Percentiles rank a stretch among this genome's conserved stretches.
phyloP scores from a whole-genome alignment of 2,329 filamentous ascomycete genomes.

The Trichoderma oligosporum region DNA sequence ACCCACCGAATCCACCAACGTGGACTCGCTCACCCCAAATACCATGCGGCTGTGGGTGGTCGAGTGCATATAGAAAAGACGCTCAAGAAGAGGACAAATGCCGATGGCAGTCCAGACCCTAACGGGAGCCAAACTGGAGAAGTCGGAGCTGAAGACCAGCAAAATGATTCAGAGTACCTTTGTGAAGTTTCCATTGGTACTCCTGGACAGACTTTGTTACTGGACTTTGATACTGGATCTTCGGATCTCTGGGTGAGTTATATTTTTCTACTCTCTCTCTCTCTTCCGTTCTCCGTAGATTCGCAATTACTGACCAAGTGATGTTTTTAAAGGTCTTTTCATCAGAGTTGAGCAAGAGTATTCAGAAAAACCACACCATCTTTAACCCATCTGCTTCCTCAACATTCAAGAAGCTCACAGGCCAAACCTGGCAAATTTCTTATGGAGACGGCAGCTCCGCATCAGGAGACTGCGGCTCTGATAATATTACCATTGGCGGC shows the following conservation, averaged over 20 bases:
- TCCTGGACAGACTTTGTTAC: conserved; percentile 21
- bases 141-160: conserved; percentile 6
- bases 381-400: conserved; percentile 39
- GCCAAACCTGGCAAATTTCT: conserved; percentile 40
- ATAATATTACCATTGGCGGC: conserved; percentile 41
- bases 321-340: conserved; percentile 49
- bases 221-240: conserved; percentile 27
- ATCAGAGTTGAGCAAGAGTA: conserved; percentile 36
- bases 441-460: conserved; percentile 46
- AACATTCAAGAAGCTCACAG: conserved; percentile 35
- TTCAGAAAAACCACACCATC: conserved; percentile 38
- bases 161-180: conserved; percentile 22
- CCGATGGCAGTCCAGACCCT: background rate
- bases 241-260: conserved; percentile 31
- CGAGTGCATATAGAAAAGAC: background rate
- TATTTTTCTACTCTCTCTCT: too few relatives aligned
- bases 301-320: too few relatives aligned
- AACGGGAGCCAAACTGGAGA: background rate
- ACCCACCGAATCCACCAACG: background rate
- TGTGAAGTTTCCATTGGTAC: conserved; percentile 23
- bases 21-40: conserved; percentile 2
- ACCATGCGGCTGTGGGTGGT: background rate
- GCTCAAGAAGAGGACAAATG: background rate
- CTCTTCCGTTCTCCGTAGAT: too few relatives aligned
- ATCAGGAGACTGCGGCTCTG: conserved; percentile 42